Percentiles rank a stretch among this genome's conserved stretches.
These are phyloP conservation scores for Hymenoscyphus fructigenus DNA, from an alignment of 2,329 filamentous ascomycete genomes.

Conservation along the genomic window DNA sequence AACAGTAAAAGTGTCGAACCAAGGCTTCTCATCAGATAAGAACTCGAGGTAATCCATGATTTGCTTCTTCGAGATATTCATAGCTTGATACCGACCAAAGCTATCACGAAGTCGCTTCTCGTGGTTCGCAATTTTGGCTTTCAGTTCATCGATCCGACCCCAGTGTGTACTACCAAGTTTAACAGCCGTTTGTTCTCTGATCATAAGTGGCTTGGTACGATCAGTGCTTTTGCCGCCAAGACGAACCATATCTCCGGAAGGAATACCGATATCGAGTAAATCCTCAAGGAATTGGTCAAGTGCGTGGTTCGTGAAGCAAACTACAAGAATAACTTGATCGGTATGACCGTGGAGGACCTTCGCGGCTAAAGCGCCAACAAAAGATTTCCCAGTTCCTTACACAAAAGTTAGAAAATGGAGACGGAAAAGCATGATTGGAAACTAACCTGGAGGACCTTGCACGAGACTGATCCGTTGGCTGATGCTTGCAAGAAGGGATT, in stretches of 20 bases:
- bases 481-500: slow-evolving; percentile 56
- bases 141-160: slow-evolving; percentile 44
- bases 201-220: slow-evolving; percentile 47
- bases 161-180: slow-evolving; percentile 40
- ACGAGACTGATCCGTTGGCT: slow-evolving; percentile 57
- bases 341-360: slow-evolving; percentile 54
- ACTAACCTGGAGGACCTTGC: slow-evolving; percentile 66
- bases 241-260: slow-evolving; percentile 51
- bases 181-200: slow-evolving; percentile 43
- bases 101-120: slow-evolving; percentile 25
- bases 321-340: slow-evolving; percentile 55
- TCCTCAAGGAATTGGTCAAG: slow-evolving; percentile 67
- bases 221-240: slow-evolving; percentile 59
- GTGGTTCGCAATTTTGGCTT: slow-evolving; percentile 38
- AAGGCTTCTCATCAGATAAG: slow-evolving; percentile 47
- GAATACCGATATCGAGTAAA: slow-evolving; percentile 55
- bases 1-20: slow-evolving; percentile 56
- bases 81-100: slow-evolving; percentile 21
- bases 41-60: slow-evolving; percentile 51
- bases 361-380: slow-evolving; percentile 64
- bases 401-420: neutral
- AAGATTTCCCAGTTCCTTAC: slow-evolving; percentile 67
- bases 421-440: neutral
- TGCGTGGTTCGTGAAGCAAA: slow-evolving; percentile 69
- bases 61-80: slow-evolving; percentile 24